phyloP scores from a whole-genome alignment of 305 asterid genomes.

The Fraxinus baroniana region DNA sequence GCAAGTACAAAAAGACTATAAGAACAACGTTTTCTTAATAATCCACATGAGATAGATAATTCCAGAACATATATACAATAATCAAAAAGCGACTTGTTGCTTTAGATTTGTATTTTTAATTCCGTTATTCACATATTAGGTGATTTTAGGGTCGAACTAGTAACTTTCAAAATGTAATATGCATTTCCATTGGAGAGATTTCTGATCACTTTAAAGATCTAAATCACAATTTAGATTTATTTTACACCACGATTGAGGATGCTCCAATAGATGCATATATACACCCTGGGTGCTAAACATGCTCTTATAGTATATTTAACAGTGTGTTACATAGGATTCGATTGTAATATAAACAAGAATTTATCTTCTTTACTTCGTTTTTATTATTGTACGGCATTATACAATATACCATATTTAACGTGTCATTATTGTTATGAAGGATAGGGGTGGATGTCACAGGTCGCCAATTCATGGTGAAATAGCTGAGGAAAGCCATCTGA shows the following conservation, averaged over 20 bases:
- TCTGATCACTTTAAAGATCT: background rate
- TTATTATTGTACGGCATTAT: background rate
- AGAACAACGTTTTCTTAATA: no score
- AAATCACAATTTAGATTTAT: background rate
- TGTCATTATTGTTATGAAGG: background rate
- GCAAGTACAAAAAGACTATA: no score
- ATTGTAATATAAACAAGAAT: background rate
- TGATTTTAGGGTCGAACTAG: no score
- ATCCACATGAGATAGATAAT: no score
- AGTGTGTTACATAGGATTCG: background rate
- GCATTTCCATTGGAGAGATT: background rate
- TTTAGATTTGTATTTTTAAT: no score
- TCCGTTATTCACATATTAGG: no score
- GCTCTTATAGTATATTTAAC: background rate
- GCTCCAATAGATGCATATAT: background rate
- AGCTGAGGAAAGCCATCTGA: constrained; percentile 2
- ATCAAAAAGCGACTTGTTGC: no score
- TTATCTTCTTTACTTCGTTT: background rate
- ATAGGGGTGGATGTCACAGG: constrained; percentile 39
- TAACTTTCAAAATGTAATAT: no score
- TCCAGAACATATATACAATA: no score
- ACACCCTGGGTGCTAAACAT: background rate
- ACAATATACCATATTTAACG: background rate
- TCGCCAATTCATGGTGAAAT: constrained; percentile 37
- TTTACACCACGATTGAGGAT: background rate